Base-by-base conservation (phyloP, 805 yeast species). In the Metschnikowia chrysomelidarum region DNA sequence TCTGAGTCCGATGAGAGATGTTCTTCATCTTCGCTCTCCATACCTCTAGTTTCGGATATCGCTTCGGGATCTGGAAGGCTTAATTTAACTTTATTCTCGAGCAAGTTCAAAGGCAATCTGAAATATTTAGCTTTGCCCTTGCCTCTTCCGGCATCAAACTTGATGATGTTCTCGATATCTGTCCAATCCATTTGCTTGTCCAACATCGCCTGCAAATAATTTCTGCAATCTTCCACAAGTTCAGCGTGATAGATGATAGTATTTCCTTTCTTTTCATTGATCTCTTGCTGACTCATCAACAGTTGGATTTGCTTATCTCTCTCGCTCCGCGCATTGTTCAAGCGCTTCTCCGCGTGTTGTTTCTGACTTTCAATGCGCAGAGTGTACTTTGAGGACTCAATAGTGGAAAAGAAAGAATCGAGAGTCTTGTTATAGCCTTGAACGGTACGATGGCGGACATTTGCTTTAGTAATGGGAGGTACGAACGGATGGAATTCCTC, bases 171-270 rank as follows among this genome's bases (percentile, higher is more conserved):
- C 54, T 84, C 96, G 43, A 89, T 89, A 41, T 87, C 82, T 27
- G 76, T 75, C 98, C 98, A 91, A 56, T 91, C 97, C 87, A 87
- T 86, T 44, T 86, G 89, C 53, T 86, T 93, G 37, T 82, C 80
- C 4, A 88, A 43, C 36, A 87, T 61, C 1, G 67, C 63, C 40
- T 80, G 82, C 4, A 91, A 84, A 2, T 84, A 80, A 6, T 54
- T 58, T 40, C 76, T 81, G 30, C 93, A 87, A 12, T 76, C 75
- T 32, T 83, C 93, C 4, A 89, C 87, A 17, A 76, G 47, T 18
- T 78, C 78, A 4, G 91, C 82, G 54, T 83, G 71, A 23, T 71
- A 63, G 42, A 85, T 82, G 19, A 91, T 79, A 4, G 83, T 64
- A 43, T 78, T 81, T 8, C 95, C 98, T 46, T 80, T 84, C 36